Conservation (phyloP, 352 stramenopile genomes). For the Pythium plurisporium region DNA sequence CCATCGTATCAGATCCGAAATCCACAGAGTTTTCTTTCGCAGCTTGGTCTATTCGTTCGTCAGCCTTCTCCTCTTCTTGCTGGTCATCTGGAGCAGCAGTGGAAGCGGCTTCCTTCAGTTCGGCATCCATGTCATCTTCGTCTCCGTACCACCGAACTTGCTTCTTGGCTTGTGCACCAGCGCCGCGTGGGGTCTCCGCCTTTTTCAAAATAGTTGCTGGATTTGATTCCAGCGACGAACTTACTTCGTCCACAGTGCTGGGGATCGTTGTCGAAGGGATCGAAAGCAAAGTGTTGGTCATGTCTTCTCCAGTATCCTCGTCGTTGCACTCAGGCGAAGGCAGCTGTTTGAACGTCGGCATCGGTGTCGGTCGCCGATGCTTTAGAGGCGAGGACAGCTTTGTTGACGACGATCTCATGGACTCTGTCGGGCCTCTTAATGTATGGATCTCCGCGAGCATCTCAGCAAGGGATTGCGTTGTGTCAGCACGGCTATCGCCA, state of each 20-base stretch:
- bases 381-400: neutral
- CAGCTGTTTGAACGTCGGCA: neutral
- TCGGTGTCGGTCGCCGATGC: neutral
- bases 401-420: no score
- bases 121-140: neutral
- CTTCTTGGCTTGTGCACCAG: neutral
- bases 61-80: neutral
- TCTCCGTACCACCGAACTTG: constrained; percentile 8
- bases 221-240: no score
- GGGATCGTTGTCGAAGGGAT: no score
- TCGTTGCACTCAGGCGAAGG: neutral
- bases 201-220: no score
- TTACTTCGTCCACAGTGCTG: no score
- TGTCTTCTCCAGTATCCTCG: no score
- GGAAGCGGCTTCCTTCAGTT: no score
- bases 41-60: neutral
- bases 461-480: no score
- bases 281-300: no score
- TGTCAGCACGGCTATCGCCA: no score
- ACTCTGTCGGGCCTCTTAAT: neutral
- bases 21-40: no score
- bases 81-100: neutral
- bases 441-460: constrained; percentile 11
- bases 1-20: no score
- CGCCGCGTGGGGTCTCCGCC: neutral